Conservation (phyloP, 2,329 filamentous ascomycete species). For the Zasmidium cellare region DNA sequence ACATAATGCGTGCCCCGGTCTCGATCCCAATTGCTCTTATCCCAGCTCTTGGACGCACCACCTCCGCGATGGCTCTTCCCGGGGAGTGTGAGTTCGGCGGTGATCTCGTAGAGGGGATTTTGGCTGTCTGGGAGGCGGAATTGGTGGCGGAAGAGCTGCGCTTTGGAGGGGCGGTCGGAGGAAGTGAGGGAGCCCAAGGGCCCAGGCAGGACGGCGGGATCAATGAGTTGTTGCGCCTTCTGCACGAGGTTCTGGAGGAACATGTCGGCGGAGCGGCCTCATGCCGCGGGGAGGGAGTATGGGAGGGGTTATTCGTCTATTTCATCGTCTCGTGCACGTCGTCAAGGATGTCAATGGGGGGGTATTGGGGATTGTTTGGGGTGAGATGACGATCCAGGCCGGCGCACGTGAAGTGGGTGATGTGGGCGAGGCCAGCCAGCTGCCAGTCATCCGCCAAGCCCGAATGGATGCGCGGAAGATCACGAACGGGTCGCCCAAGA, state of each 20-base stretch:
- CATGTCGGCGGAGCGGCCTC: conserved; percentile 42
- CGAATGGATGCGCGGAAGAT: too few relatives aligned
- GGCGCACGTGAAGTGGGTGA: too few relatives aligned
- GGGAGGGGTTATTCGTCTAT: conserved; percentile 1
- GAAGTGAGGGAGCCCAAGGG: conserved; percentile 58
- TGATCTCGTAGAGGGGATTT: conserved; percentile 93
- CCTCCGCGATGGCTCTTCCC: conserved; percentile 46
- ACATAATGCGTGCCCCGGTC: conserved; percentile 72
- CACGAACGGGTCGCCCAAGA: too few relatives aligned
- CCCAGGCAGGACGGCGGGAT: conserved; percentile 70
- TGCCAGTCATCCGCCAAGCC: too few relatives aligned
- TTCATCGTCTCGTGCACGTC: conserved; percentile 6
- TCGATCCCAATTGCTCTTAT: conserved; percentile 62
- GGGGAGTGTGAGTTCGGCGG: conserved; percentile 86
- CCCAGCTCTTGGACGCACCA: conserved; percentile 48
- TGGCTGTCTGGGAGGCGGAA: conserved; percentile 93
- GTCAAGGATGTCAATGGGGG: not conserved
- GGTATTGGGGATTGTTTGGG: not conserved
- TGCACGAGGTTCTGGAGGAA: conserved; percentile 82
- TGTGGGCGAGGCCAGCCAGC: too few relatives aligned
- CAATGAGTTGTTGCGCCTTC: conserved; percentile 83
- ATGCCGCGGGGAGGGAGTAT: conserved; percentile 8
- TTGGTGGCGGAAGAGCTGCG: conserved; percentile 89
- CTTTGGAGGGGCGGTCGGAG: conserved; percentile 85
- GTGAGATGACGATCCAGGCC: too few relatives aligned